Base-by-base conservation (phyloP, 2,329 filamentous ascomycete genomes). In the Fusarium sp. region DNA sequence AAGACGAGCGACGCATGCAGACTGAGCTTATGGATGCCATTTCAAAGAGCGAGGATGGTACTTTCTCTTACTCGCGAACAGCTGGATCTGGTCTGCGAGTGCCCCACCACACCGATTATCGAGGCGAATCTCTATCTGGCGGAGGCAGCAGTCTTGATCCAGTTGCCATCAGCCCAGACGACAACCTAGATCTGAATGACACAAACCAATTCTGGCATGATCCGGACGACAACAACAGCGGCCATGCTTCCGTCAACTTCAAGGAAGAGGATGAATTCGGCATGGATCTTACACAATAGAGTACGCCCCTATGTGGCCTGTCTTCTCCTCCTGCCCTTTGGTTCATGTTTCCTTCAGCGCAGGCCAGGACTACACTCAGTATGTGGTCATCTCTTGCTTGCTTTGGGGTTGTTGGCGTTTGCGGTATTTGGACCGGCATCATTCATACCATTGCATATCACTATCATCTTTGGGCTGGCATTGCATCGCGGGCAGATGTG, bases 1-100 rank as follows among this genome's bases (percentile, higher is more conserved):
- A 99, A 68, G 96, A 98, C 55, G 95, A 98, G 83, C 91, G 90
- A 77, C 91, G 96, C 40, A 98, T 99, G 96, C 92, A 94, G 67
- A 93, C 91, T 2, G 96, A 99, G 79, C 88, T 98, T 46, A 86
- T 94, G 77, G 93, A 97, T 74, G 91, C 95, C 18, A 88, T 97
- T 75, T 85, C 91, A 77, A 94, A 91, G 83, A 96, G 94, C 68
- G 91, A 92, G 42, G 82, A 86, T 10, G 85, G 85, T 33, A 89
- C 85, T n/a, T 94, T 97, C 77, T 87, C 88, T 14, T 99, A 99
- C 81, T 92, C 93, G 23, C 90, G 96, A 62, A 90, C 88, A 17
- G 88, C 91, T 27, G 95, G 95, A 35, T 93, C 90, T 52, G 94
- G 95, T 15, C 87, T 98, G 31, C 89, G 95, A 27, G 96, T 99